These are phyloP conservation scores for Mortierella sp. DNA, from an alignment of 371 early-diverging fungal species.

Conservation along the genomic window DNA sequence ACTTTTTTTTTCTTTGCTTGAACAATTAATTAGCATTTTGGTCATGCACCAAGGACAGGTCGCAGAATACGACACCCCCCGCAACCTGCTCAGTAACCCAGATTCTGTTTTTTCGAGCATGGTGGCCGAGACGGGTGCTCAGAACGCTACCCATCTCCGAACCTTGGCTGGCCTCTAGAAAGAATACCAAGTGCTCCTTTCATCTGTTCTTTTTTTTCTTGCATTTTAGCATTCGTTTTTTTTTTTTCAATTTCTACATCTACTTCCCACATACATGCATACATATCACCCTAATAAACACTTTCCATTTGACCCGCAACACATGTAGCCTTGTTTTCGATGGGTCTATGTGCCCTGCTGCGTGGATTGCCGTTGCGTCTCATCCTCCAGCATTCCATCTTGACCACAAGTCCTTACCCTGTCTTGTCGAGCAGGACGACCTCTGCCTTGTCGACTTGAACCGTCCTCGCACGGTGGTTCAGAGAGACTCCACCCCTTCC, in stretches of 20 bases:
- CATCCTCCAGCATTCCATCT: too few relatives aligned
- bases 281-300: background rate
- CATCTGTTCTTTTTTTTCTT: background rate
- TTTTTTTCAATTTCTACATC: background rate
- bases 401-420: too few relatives aligned
- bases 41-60: slow-evolving; percentile 63
- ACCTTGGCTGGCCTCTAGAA: slow-evolving; percentile 36
- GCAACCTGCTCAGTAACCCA: slow-evolving; percentile 61
- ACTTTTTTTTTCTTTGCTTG: too few relatives aligned
- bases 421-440: too few relatives aligned
- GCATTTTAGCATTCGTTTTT: background rate
- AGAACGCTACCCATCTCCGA: slow-evolving; percentile 45
- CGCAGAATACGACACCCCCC: slow-evolving; percentile 64
- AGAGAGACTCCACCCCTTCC: too few relatives aligned
- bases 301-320: too few relatives aligned
- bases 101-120: slow-evolving; percentile 81
- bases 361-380: too few relatives aligned
- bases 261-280: too few relatives aligned
- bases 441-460: too few relatives aligned
- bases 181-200: background rate
- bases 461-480: too few relatives aligned
- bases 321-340: too few relatives aligned
- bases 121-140: slow-evolving; percentile 79
- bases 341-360: too few relatives aligned
- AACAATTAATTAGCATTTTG: slow-evolving; percentile 38